phyloP scores from a whole-genome alignment of 345 rosid genomes.

The Acer campestre region DNA sequence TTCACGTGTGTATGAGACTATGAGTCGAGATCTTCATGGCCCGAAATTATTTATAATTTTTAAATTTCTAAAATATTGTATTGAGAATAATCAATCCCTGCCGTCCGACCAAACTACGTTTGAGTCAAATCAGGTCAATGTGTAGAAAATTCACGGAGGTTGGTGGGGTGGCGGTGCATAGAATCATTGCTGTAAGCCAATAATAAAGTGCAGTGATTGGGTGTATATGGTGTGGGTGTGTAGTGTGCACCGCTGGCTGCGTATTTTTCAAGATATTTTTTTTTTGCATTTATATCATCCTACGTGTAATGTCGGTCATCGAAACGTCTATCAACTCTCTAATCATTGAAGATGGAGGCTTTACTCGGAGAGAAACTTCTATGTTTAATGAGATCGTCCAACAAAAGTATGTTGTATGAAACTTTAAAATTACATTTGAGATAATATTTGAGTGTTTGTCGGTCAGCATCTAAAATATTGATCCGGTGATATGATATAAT shows the following conservation, averaged over 20 bases:
- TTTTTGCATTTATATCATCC: neutral
- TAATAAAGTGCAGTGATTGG: too few species aligned
- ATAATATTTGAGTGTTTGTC: too few species aligned
- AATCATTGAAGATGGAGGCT: constrained; percentile 20
- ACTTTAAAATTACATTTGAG: too few species aligned
- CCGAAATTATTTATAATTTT: neutral
- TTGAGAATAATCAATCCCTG: neutral
- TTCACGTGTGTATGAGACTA: constrained; percentile 20
- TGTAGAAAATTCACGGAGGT: neutral
- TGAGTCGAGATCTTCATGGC: constrained; percentile 13
- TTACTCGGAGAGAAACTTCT: too few species aligned
- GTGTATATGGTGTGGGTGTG: too few species aligned
- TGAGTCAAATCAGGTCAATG: neutral
- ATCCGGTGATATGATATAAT: too few species aligned
- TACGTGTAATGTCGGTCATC: constrained; percentile 40
- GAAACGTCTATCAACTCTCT: constrained; percentile 14
- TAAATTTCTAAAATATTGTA: neutral
- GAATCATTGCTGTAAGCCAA: neutral
- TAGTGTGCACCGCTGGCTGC: constrained; percentile 17
- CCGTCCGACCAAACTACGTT: neutral
- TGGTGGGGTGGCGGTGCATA: neutral
- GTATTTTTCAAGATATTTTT: constrained; percentile 12
- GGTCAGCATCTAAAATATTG: too few species aligned
- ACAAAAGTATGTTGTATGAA: too few species aligned
- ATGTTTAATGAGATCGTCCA: too few species aligned